Conservation (phyloP, 768 basidiomycete species). For the Lentinus tigrinus region DNA sequence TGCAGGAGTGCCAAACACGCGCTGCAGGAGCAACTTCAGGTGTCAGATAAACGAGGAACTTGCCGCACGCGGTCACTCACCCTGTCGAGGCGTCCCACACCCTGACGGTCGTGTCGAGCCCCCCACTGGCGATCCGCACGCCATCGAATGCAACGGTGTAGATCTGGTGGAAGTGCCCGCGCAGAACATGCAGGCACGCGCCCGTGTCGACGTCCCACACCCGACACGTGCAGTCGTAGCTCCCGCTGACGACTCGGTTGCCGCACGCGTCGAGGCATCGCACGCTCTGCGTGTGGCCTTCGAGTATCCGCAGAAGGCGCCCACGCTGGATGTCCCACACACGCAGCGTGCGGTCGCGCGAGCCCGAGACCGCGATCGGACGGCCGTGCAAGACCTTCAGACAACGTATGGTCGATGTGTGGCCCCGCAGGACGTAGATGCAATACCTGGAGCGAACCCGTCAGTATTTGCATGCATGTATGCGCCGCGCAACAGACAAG, state of each 20-base stretch:
- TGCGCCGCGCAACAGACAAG: background rate
- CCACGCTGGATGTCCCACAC: slow-evolving; percentile 95
- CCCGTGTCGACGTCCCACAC: slow-evolving; percentile 94
- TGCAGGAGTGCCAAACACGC: slow-evolving; percentile 82
- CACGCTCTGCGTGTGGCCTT: slow-evolving; percentile 80
- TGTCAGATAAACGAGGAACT: background rate
- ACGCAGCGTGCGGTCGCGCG: slow-evolving; percentile 79
- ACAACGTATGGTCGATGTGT: slow-evolving; percentile 89
- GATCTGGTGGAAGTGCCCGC: slow-evolving; percentile 85
- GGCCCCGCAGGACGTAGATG: slow-evolving; percentile 78
- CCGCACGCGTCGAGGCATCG: slow-evolving; percentile 88
- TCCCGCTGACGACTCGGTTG: slow-evolving; percentile 82
- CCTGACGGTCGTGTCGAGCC: slow-evolving; percentile 90
- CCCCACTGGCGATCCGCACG: slow-evolving; percentile 75
- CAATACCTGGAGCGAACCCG: slow-evolving; percentile 44
- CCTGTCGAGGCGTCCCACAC: slow-evolving; percentile 88
- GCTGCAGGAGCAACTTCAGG: slow-evolving; percentile 36
- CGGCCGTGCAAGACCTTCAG: slow-evolving; percentile 83
- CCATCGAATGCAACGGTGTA: slow-evolving; percentile 93
- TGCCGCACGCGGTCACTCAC: slow-evolving; percentile 42
- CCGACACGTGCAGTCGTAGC: slow-evolving; percentile 87
- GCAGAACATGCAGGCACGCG: slow-evolving; percentile 76
- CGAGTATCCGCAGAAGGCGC: slow-evolving; percentile 57
- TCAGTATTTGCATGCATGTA: background rate
- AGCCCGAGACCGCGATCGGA: slow-evolving; percentile 88